Evolutionary conservation across 1,284 basidiomycete genomes (phyloP).

Genomic region (Puccinia polysora): DNA sequence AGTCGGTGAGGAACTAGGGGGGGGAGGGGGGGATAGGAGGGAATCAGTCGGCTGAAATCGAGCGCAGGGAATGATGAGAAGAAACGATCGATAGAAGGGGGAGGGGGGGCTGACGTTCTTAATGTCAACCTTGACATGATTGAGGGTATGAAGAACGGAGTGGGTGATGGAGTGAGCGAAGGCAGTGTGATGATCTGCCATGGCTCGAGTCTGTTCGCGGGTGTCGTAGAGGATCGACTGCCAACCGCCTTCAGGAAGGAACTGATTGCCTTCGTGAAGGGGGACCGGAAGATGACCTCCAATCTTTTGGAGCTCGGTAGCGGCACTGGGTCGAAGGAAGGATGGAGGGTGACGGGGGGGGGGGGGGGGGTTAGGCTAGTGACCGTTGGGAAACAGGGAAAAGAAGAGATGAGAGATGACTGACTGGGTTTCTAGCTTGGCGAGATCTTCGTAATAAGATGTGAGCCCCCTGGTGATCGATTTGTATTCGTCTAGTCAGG

Average conservation of each 20-base stretch:
- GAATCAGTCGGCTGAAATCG: no score
- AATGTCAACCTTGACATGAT: conserved; percentile 31
- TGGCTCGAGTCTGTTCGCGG: conserved; percentile 32
- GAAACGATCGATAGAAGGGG: background rate
- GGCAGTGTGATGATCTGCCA: conserved; percentile 29
- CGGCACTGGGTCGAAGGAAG: conserved; percentile 14
- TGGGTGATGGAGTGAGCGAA: conserved; percentile 31
- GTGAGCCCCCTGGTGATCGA: conserved; percentile 32
- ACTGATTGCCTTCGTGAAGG: conserved; percentile 30
- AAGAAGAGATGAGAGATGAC: background rate
- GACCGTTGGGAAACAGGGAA: background rate
- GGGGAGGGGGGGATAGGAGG: background rate
- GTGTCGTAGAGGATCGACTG: conserved; percentile 29
- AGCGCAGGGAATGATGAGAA: background rate
- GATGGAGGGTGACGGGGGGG: background rate
- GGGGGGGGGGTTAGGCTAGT: background rate
- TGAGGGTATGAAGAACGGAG: conserved; percentile 13
- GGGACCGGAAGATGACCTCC: conserved; percentile 35
- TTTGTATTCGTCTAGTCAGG: conserved; percentile 31
- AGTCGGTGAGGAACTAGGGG: conserved; percentile 27
- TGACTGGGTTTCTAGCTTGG: conserved; percentile 37
- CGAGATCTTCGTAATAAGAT: conserved; percentile 32
- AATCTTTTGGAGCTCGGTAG: conserved; percentile 16
- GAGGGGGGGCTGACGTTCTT: conserved; percentile 4
- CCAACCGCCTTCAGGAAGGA: conserved; percentile 40